phyloP scores from a whole-genome alignment of 73 alveolate species.

The Paramecium tetraurelia region DNA sequence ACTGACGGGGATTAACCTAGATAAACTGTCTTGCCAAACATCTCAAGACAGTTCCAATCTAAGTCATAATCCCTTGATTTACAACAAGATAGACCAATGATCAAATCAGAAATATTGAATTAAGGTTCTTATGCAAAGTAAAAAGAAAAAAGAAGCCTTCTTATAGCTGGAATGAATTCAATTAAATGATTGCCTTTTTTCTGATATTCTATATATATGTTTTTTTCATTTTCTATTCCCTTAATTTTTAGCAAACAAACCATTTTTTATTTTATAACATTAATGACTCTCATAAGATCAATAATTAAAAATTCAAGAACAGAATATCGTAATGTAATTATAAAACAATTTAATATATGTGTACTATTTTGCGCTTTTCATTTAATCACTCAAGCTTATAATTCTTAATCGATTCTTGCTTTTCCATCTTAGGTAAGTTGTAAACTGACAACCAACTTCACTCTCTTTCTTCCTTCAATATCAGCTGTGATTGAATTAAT shows the following conservation, averaged over 20 bases:
- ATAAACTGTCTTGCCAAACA: not conserved
- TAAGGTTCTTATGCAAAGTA: not conserved
- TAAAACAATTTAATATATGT: not conserved
- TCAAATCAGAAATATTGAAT: not conserved
- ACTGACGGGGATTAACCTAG: not conserved
- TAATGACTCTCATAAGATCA: not conserved
- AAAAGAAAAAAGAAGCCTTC: slow-evolving; percentile 5
- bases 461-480: slow-evolving; percentile 53
- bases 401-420: slow-evolving; percentile 40
- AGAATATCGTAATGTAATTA: not conserved
- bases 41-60: not conserved
- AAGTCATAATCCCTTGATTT: slow-evolving; percentile 19
- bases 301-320: not conserved
- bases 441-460: slow-evolving; percentile 22
- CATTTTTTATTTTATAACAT: not conserved
- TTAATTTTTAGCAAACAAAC: not conserved
- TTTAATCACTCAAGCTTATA: slow-evolving; percentile 7
- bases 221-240: not conserved
- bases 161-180: slow-evolving; percentile 33
- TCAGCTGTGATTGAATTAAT: slow-evolving; percentile 46
- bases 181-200: not conserved
- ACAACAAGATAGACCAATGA: not conserved
- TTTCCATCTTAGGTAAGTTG: slow-evolving; percentile 23
- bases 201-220: not conserved
- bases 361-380: slow-evolving; percentile 6